phyloP scores from a whole-genome alignment of 2,329 filamentous ascomycete genomes.

The Didymosphaeria variabile region DNA sequence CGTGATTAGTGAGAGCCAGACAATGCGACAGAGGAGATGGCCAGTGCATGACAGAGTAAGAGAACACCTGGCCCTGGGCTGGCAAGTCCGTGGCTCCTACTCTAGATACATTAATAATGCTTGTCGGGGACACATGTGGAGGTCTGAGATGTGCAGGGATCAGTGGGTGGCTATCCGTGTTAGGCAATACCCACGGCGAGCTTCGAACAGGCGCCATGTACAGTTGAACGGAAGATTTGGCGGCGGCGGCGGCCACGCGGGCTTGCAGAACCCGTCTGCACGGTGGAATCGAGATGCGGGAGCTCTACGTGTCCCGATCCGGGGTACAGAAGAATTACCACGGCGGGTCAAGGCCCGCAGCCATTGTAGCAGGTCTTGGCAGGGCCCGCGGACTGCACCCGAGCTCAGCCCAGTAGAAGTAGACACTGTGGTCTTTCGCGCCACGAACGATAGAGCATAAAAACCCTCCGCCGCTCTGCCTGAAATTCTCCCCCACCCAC shows the following conservation, averaged over 20 bases:
- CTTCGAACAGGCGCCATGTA: slow-evolving; percentile 1
- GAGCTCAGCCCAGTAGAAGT: slow-evolving; percentile 16
- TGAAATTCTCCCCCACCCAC: slow-evolving; percentile 7
- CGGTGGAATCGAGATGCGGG: not conserved
- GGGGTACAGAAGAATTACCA: not conserved
- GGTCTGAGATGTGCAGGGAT: slow-evolving; percentile 15
- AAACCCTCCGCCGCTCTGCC: slow-evolving; percentile 10
- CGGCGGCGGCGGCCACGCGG: not conserved
- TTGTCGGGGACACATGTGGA: slow-evolving; percentile 5
- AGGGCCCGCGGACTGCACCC: slow-evolving; percentile 2
- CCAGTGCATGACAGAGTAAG: not conserved
- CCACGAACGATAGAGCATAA: slow-evolving; percentile 11
- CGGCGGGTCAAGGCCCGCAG: slow-evolving; percentile 4
- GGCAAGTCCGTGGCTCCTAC: slow-evolving; percentile 6
- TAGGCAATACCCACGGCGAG: slow-evolving; percentile 1
- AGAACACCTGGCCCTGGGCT: slow-evolving; percentile 17
- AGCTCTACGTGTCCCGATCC: slow-evolving; percentile 9
- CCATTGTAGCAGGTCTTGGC: slow-evolving; percentile 7
- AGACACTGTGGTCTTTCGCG: slow-evolving; percentile 17
- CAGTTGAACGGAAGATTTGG: slow-evolving; percentile 1
- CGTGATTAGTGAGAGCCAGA: slow-evolving; percentile 4
- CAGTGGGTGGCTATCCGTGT: not conserved
- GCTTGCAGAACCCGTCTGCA: not conserved
- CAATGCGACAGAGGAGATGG: not conserved
- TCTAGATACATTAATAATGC: slow-evolving; percentile 17